A percentile compares a stretch with the other conserved stretches of the same genome.
phyloP scores from a whole-genome alignment of 306 rosid genomes.

The Purshia tridentata region DNA sequence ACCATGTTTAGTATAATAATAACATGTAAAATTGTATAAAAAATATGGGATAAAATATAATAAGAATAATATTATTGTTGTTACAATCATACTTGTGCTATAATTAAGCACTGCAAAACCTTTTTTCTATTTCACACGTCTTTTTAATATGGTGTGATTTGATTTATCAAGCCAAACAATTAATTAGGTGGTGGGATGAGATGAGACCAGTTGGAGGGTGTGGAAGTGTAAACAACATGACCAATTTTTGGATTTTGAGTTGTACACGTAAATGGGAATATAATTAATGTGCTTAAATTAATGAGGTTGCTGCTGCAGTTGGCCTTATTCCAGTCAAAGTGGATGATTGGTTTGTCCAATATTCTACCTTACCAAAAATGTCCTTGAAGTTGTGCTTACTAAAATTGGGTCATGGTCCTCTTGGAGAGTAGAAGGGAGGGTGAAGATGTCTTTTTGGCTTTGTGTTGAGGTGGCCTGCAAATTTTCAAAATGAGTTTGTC shows the following conservation, averaged over 20 bases:
- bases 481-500: not conserved
- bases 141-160: not conserved
- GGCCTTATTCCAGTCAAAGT: too few relatives aligned
- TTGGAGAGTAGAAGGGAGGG: not conserved
- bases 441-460: not conserved
- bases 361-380: not conserved
- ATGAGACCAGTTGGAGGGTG: slow-evolving; percentile 18
- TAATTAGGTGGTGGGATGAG: slow-evolving; percentile 17
- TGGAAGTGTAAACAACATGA: slow-evolving; percentile 5
- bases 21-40: too few relatives aligned
- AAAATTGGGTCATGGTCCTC: not conserved
- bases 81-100: too few relatives aligned
- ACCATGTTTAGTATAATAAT: too few relatives aligned
- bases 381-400: slow-evolving; percentile 2
- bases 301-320: not conserved
- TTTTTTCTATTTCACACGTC: too few relatives aligned
- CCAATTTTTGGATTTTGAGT: slow-evolving; percentile 10
- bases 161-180: not conserved
- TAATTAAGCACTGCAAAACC: too few relatives aligned
- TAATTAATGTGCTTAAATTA: not conserved
- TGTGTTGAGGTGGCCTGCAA: not conserved
- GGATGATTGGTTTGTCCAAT: too few relatives aligned
- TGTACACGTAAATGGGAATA: slow-evolving; percentile 22
- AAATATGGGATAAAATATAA: too few relatives aligned
- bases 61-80: too few relatives aligned